These are phyloP conservation scores for Annulohypoxylon bovei DNA, from an alignment of 495 filamentous ascomycete species.

Conservation along the genomic window DNA sequence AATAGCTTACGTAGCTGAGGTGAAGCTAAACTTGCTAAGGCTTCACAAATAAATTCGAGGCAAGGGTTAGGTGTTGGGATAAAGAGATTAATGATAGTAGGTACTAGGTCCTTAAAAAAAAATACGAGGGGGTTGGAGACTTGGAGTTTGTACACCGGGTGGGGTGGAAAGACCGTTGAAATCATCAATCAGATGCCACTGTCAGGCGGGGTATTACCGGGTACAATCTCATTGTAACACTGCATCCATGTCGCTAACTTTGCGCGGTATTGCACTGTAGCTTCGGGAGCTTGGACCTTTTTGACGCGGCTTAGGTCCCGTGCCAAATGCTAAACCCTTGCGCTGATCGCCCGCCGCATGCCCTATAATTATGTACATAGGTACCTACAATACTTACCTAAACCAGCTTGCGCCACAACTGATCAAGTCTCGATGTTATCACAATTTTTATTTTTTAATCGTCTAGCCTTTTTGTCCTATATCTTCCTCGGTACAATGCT, in stretches of 20 bases:
- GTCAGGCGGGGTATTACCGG: conserved; percentile 38
- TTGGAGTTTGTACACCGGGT: conserved; percentile 28
- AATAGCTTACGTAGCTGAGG: neutral
- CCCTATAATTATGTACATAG: neutral
- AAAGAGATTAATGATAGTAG: neutral
- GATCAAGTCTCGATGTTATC: neutral
- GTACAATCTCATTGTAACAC: conserved; percentile 15
- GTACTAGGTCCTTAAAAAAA: conserved; percentile 18
- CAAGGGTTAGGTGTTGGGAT: conserved; percentile 1
- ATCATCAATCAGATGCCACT: conserved; percentile 40
- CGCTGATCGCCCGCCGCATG: conserved; percentile 15
- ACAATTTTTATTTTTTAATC: neutral
- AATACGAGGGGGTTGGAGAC: conserved; percentile 40
- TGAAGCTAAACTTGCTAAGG: conserved; percentile 7
- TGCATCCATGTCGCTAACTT: conserved; percentile 11
- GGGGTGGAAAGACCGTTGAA: conserved; percentile 14
- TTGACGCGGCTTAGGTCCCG: conserved; percentile 22
- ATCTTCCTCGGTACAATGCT: neutral
- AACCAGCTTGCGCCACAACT: neutral
- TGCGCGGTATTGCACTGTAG: conserved; percentile 7
- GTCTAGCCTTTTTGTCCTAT: neutral
- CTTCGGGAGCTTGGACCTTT: conserved; percentile 25
- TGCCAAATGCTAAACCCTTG: conserved; percentile 22
- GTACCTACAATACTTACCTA: conserved; percentile 5
- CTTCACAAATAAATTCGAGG: neutral